A percentile compares a stretch with the other conserved stretches of the same genome.
These are phyloP conservation scores for Auricularia sp. DNA, from an alignment of 768 basidiomycete genomes.

Conservation along the genomic window DNA sequence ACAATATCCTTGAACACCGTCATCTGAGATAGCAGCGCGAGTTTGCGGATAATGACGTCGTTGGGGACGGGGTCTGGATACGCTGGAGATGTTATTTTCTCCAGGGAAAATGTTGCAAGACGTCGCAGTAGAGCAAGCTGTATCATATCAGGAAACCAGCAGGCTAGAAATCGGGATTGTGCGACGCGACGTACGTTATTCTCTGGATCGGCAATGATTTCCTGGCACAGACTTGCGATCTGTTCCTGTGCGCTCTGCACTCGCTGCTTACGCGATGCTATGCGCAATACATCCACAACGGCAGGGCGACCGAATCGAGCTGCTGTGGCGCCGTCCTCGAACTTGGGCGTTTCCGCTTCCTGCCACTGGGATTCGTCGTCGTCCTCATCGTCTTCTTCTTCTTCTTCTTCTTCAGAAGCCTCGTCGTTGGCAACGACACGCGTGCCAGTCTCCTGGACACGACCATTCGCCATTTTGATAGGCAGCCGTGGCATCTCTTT, in stretches of 20 bases:
- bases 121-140: constrained; percentile 85
- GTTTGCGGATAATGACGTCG: constrained; percentile 72
- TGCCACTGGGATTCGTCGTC: constrained; percentile 14
- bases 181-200: constrained; percentile 57
- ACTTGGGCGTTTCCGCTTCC: constrained; percentile 16
- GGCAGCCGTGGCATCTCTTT: constrained; percentile 58
- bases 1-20: constrained; percentile 95
- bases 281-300: constrained; percentile 59
- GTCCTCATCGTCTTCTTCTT: constrained; percentile 23
- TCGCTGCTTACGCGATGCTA: constrained; percentile 52
- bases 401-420: constrained; percentile 19
- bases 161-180: background rate
- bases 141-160: background rate
- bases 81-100: constrained; percentile 58
- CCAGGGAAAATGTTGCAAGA: constrained; percentile 78
- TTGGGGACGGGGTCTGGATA: constrained; percentile 66
- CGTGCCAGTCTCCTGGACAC: constrained; percentile 50
- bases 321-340: constrained; percentile 72
- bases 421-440: constrained; percentile 15
- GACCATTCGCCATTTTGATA: constrained; percentile 79
- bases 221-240: constrained; percentile 87
- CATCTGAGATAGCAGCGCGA: constrained; percentile 82
- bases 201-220: constrained; percentile 90
- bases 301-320: constrained; percentile 82
- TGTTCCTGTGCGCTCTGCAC: constrained; percentile 84